Conservation (phyloP, 305 asterid genomes). For the Fraxinus greggii region DNA sequence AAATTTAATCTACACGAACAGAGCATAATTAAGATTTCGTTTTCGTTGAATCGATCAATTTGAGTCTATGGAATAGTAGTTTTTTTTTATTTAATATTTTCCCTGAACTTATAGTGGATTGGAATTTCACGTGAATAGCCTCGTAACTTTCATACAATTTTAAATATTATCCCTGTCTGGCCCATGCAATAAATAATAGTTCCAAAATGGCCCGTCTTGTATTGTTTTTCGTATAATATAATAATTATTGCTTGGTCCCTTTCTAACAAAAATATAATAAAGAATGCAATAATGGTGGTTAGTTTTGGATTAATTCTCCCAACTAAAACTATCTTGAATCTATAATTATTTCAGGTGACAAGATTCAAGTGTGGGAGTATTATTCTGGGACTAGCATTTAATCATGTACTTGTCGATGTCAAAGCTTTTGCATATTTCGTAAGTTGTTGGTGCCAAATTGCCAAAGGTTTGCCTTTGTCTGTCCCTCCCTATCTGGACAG, state of each 20-base stretch:
- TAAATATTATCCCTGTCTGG: neutral
- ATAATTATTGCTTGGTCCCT: too few species aligned
- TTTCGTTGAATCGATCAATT: neutral
- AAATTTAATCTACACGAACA: neutral
- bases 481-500: slow-evolving; percentile 28
- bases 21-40: neutral
- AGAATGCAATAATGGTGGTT: neutral
- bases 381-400: slow-evolving; percentile 23
- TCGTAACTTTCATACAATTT: neutral
- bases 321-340: neutral
- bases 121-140: neutral
- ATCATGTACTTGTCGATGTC: slow-evolving; percentile 28
- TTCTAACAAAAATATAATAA: too few species aligned
- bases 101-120: neutral
- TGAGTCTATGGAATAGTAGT: neutral
- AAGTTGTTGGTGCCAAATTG: slow-evolving; percentile 27
- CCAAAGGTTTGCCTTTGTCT: slow-evolving; percentile 19
- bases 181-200: neutral
- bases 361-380: slow-evolving; percentile 33
- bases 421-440: slow-evolving; percentile 23
- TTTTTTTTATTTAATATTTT: too few species aligned
- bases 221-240: too few species aligned
- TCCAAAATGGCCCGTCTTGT: too few species aligned
- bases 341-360: slow-evolving; percentile 27
- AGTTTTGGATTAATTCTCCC: neutral